Base-by-base conservation (phyloP, 805 yeast genomes). In the Metschnikowia lunata region DNA sequence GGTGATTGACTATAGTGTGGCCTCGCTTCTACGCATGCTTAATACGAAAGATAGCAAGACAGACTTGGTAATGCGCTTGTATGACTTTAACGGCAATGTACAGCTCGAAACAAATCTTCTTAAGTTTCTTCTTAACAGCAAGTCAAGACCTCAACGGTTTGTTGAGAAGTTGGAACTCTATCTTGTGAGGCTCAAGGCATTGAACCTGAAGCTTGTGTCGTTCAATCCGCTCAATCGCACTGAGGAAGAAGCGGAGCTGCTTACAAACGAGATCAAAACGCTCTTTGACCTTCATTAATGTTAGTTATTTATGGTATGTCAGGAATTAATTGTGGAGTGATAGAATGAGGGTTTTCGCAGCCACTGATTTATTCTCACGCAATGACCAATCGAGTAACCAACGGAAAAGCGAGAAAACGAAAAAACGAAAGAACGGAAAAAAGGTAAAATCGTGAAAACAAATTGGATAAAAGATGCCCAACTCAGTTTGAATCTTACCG, bases 21-120 rank as follows among this genome's bases (percentile, higher is more conserved):
- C 36, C 37, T 59, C 68, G 26, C 55, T 63, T 30, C 37, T 29
- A 7, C 46, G 53, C 7, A 47, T 59, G 26, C 42, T 64, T 8
- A 18, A 18, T 18, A 18, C 23, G 23, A 46, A 41, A 9, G 34
- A 51, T 1, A 45, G 39, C 26, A 46, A 46, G 7, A 40, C 54
- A 26, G 62, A 56, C 23, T 45, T 58, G 13, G 47, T 51, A 35
- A 39, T 59, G 37, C 60, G 60, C 40, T 45, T 67, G 38, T 52
- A 55, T 30, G 72, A 68, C 40, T 61, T 64, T 51, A 61, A 58
- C 47, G 54, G 65, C 40, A 66, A 64, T 46, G 49, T 66, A 30
- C 70, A 61, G 47, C 56, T 66, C 31, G 57, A 60, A 39, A 49
- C 63, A 40, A 67, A 68, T 42, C 58, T 69, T 36, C 54, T 66